A percentile compares a stretch with the other conserved stretches of the same genome.
phyloP scores from a whole-genome alignment of 306 rosid species.

The Prunus campanulata region DNA sequence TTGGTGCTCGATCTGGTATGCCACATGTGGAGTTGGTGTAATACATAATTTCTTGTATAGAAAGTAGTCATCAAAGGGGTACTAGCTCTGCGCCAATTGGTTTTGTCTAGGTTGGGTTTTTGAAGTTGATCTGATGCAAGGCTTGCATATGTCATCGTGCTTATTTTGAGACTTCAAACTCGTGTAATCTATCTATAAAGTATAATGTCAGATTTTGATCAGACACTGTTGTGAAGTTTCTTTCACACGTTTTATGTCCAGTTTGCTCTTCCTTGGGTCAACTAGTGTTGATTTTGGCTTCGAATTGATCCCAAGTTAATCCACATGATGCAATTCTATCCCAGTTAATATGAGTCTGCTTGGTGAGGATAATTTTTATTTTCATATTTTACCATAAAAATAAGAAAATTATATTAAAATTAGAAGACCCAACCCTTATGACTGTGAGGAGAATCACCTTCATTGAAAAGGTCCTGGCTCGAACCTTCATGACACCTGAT shows the following conservation, averaged over 20 bases:
- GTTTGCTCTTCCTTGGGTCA: not conserved
- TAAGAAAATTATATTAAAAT: too few relatives aligned
- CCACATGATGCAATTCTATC: not conserved
- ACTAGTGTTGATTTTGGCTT: not conserved
- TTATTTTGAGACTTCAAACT: not conserved
- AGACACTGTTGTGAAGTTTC: not conserved
- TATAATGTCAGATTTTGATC: not conserved
- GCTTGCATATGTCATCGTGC: slow-evolving; percentile 16
- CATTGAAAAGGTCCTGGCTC: too few relatives aligned
- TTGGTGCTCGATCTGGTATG: slow-evolving; percentile 23
- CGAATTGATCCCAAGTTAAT: not conserved
- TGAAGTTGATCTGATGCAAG: slow-evolving; percentile 21
- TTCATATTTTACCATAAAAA: too few relatives aligned
- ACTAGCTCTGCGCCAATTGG: slow-evolving; percentile 11
- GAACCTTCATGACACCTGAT: too few relatives aligned
- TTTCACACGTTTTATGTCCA: not conserved
- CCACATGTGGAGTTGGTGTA: slow-evolving; percentile 21
- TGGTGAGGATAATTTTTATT: too few relatives aligned
- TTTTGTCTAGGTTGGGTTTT: not conserved
- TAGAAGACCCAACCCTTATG: too few relatives aligned
- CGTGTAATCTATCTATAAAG: not conserved
- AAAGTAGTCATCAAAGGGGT: slow-evolving; percentile 13
- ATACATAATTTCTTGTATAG: slow-evolving; percentile 10
- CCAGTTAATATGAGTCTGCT: not conserved
- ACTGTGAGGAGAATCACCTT: too few relatives aligned